These are phyloP conservation scores for Talaromyces marneffei DNA, from an alignment of 2,329 filamentous ascomycete genomes.

Conservation along the genomic window DNA sequence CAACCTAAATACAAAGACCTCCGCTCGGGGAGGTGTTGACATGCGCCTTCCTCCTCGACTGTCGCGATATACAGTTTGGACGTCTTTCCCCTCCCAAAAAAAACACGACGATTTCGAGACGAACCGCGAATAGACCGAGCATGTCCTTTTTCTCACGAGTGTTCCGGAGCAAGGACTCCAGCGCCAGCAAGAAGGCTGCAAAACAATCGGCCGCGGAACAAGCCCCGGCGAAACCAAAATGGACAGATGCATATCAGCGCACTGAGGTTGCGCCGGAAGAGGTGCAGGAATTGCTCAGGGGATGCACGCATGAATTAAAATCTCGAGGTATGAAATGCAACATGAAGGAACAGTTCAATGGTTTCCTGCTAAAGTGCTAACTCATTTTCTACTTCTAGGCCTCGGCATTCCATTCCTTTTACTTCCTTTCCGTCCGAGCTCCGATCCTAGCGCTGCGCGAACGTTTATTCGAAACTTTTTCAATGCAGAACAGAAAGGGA, in stretches of 20 bases:
- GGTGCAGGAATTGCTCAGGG: conserved; percentile 76
- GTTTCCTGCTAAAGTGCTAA: conserved; percentile 18
- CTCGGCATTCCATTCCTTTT: conserved; percentile 89
- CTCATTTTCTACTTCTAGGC: conserved; percentile 49
- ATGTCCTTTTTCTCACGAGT: conserved; percentile 57
- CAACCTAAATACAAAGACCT: not conserved
- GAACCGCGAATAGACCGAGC: not conserved
- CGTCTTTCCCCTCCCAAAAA: not conserved
- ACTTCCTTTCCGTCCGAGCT: conserved; percentile 86
- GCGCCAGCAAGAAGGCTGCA: conserved; percentile 55
- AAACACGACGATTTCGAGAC: not conserved
- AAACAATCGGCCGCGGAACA: conserved; percentile 48
- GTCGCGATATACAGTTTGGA: not conserved
- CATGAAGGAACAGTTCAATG: not conserved
- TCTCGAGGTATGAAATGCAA: conserved; percentile 66
- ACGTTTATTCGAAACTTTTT: conserved; percentile 93
- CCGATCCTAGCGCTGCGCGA: conserved; percentile 84
- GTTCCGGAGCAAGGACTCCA: conserved; percentile 70
- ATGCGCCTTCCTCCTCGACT: conserved; percentile 3
- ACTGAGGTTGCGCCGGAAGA: conserved; percentile 81
- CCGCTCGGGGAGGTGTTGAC: not conserved
- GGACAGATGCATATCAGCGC: conserved; percentile 83
- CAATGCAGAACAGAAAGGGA: conserved; percentile 57
- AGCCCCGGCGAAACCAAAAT: conserved; percentile 64
- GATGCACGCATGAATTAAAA: conserved; percentile 88